Evolutionary conservation across 169 alveolate species (phyloP).

Genomic region (Eimeria acervulina): DNA sequence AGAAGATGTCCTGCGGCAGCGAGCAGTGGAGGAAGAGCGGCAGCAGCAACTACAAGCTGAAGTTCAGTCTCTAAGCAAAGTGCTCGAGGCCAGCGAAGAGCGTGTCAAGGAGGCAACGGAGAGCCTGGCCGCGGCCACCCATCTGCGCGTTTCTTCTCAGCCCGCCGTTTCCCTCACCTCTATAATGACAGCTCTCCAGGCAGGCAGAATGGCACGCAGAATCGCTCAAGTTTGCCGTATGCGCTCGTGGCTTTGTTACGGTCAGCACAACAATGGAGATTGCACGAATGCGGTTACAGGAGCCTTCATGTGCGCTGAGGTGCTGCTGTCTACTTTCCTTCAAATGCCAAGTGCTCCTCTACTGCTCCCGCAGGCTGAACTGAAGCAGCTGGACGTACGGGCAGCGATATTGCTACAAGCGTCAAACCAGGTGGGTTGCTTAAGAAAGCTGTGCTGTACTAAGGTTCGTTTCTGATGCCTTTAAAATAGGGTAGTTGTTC

Average conservation of each 20-base stretch:
- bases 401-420: conserved; percentile 69
- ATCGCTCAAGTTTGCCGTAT: not conserved
- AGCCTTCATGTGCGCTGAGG: not conserved
- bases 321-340: not conserved
- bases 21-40: not conserved
- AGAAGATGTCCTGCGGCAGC: not conserved
- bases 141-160: not conserved
- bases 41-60: conserved; percentile 45
- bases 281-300: not conserved
- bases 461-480: not conserved
- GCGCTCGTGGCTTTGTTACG: too few species aligned
- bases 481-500: not conserved
- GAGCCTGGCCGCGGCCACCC: conserved; percentile 41
- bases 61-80: conserved; percentile 1
- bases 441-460: not conserved
- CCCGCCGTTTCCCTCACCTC: conserved; percentile 28
- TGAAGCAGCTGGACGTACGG: conserved; percentile 74
- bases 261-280: not conserved
- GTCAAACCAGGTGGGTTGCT: not conserved
- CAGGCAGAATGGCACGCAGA: not conserved
- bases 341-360: not conserved
- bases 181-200: conserved; percentile 6
- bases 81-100: conserved; percentile 39
- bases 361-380: conserved; percentile 47
- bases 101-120: conserved; percentile 26